Conservation (phyloP, 1,139 yeast species). For the Taphrina communis region DNA sequence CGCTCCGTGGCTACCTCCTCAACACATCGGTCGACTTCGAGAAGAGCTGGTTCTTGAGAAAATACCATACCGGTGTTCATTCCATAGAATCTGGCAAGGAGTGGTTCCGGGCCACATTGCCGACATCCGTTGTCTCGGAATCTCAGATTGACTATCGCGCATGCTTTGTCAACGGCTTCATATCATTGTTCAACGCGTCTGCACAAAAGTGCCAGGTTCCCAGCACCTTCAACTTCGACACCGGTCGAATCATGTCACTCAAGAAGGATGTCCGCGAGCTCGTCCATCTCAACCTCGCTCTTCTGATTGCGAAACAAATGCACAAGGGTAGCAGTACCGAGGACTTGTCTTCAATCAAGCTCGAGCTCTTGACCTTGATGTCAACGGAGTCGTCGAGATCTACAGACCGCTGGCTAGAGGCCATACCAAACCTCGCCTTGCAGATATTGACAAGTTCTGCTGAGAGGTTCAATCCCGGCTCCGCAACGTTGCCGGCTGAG, state of each 20-base stretch:
- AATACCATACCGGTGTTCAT: slow-evolving; percentile 13
- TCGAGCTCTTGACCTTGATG: slow-evolving; percentile 24
- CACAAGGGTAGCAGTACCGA: neutral
- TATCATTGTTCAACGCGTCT: slow-evolving; percentile 8
- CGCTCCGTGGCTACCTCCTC: slow-evolving; percentile 79
- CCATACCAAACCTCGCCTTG: slow-evolving; percentile 29
- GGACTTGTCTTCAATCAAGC: slow-evolving; percentile 12
- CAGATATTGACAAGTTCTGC: slow-evolving; percentile 16
- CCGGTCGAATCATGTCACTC: slow-evolving; percentile 23
- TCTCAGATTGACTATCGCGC: neutral
- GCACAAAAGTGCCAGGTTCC: slow-evolving; percentile 4
- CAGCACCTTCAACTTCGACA: slow-evolving; percentile 31
- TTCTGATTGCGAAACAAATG: slow-evolving; percentile 24
- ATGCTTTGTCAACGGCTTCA: slow-evolving; percentile 16
- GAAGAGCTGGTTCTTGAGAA: slow-evolving; percentile 59
- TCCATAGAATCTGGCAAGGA: slow-evolving; percentile 1
- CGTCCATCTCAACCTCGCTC: slow-evolving; percentile 11
- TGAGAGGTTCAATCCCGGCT: neutral
- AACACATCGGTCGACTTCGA: slow-evolving; percentile 94
- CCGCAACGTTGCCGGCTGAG: slow-evolving; percentile 7
- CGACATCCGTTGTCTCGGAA: neutral
- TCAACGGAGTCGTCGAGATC: slow-evolving; percentile 2
- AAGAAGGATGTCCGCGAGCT: slow-evolving; percentile 27
- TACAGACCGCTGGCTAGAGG: slow-evolving; percentile 13
- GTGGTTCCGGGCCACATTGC: slow-evolving; percentile 10